Conservation (phyloP, 805 yeast species). For the Schizosaccharomyces lindneri region DNA sequence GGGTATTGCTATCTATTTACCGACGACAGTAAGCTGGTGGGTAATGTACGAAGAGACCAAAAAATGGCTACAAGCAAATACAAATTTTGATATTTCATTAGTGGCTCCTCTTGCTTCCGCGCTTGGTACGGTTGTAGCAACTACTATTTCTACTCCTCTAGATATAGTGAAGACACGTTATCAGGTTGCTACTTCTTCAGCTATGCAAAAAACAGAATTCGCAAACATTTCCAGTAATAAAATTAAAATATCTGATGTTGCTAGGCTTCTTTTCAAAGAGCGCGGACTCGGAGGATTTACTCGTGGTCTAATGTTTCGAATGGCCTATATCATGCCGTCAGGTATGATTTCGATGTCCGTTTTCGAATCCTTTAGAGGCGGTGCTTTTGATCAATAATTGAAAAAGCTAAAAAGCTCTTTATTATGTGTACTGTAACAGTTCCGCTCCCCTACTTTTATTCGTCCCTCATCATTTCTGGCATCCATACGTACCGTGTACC, state of each 20-base stretch:
- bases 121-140: conserved; percentile 15
- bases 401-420: no score
- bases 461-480: no score
- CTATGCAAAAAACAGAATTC: not conserved
- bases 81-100: not conserved
- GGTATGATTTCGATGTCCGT: conserved; percentile 2
- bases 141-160: conserved; percentile 16
- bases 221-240: not conserved
- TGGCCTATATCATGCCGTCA: not conserved
- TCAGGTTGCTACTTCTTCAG: conserved; percentile 11
- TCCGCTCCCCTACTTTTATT: no score
- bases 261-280: not conserved
- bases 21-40: conserved; percentile 20
- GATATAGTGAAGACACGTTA: conserved; percentile 22
- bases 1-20: conserved; percentile 17
- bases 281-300: not conserved
- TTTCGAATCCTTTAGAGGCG: not conserved
- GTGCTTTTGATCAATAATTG: not conserved
- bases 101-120: conserved; percentile 12
- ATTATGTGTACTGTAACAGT: no score
- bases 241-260: not conserved
- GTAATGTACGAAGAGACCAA: conserved; percentile 13
- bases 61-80: not conserved
- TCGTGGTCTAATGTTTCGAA: not conserved
- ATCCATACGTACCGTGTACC: no score